Evolutionary conservation across 177 flowering plant genomes (phyloP).

Genomic region (Vitis hybrid): DNA sequence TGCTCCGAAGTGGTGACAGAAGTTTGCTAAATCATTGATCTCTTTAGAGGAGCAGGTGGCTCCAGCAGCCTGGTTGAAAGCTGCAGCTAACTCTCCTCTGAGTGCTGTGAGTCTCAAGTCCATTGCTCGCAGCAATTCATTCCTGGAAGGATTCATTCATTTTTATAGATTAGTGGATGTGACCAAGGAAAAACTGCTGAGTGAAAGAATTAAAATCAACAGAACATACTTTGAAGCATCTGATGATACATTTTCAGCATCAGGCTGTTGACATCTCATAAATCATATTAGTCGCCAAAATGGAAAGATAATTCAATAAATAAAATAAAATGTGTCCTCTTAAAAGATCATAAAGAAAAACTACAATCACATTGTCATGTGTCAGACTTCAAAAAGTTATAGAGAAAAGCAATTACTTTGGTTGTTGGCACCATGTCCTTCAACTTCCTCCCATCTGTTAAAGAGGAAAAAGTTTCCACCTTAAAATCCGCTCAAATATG

Average conservation of each 20-base stretch:
- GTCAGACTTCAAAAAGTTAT: neutral
- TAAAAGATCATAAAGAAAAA: no score
- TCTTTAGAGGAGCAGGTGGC: constrained; percentile 44
- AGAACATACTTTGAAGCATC: constrained; percentile 58
- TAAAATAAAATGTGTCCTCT: no score
- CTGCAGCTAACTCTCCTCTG: constrained; percentile 47
- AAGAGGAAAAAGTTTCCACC: constrained; percentile 6
- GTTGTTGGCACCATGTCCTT: constrained; percentile 5
- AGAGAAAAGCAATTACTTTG: constrained; percentile 29
- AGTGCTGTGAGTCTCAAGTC: constrained; percentile 62
- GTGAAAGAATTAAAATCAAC: neutral
- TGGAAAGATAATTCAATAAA: neutral
- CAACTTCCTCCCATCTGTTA: constrained; percentile 31
- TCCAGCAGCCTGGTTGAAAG: constrained; percentile 54
- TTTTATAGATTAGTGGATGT: constrained; percentile 4
- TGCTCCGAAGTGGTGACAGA: constrained; percentile 67
- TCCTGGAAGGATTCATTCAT: constrained; percentile 41
- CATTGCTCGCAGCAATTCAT: constrained; percentile 83
- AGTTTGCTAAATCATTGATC: constrained; percentile 41
- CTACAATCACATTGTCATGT: no score
- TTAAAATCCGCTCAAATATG: constrained; percentile 12
- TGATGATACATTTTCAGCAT: constrained; percentile 28
- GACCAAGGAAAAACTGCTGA: constrained; percentile 1
- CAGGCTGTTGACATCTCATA: constrained; percentile 32
- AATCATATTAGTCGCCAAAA: constrained; percentile 10